Evolutionary conservation across 345 rosid species (phyloP), one percentile per base, ranked within the genome.

Genomic region (Raphanus raphanistrum): DNA sequence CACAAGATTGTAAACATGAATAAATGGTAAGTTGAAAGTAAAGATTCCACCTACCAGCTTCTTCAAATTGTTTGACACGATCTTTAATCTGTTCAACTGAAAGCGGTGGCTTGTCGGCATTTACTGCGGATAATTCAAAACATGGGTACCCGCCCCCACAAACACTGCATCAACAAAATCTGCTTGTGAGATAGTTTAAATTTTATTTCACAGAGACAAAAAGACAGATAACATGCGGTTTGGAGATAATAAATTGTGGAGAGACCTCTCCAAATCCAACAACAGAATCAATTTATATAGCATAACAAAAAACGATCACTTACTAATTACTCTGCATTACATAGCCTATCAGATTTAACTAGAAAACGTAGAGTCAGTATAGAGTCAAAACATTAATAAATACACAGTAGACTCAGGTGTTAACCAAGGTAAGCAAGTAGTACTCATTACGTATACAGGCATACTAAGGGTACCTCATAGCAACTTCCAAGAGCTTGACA

Each of bases 71-170:
- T 85, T 78, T 80, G 73, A 92, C 89, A 66, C 97, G 94, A 31
- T 86, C 86, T 79, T 88, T 91, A 69, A 92, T 87, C 84, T 90
- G 81, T 27, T 86, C 79, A 64, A 90, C 82, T 31, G 92, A 84
- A 63, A 92, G 82, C 2, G 97, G 89, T 81, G 96, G 96, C 71
- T 95, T 95, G 88, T 95, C 98, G 1, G 99, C 98, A 86, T 91
- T 95, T 72, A 95, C 77, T 16, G 96, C 96, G 15, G 98, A 92
- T 62, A 92, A 64, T 85, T 95, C 98, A 54, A 95, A 95, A 84
- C 99, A 91, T 28, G 97, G 97, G 76, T 85, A 87, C 16, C 94
- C 99, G 57, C 84, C 66, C 43, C 90, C 86, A 71, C 74, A 79
- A 31, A 86, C 78, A 68, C 99, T 95, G 86, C 86, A 84, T 55